Percentiles rank a stretch among this genome's conserved stretches.
These are phyloP conservation scores for Rhinocladiella similis DNA, from an alignment of 2,329 filamentous ascomycete genomes.

Conservation along the genomic window DNA sequence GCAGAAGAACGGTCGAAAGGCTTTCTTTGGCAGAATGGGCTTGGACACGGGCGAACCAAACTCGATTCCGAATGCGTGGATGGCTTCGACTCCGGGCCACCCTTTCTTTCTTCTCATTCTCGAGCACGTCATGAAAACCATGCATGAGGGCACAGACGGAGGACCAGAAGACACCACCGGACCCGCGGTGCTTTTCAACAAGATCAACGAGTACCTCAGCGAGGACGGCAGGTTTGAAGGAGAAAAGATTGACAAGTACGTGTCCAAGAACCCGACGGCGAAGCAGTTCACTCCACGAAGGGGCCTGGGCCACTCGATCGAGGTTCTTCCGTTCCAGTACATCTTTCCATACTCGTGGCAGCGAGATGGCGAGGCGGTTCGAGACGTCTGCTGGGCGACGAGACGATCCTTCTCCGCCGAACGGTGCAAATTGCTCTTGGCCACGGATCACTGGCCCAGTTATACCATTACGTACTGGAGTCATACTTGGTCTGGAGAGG, in stretches of 20 bases:
- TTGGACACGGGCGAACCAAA: slow-evolving; percentile 32
- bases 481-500: slow-evolving; percentile 26
- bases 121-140: slow-evolving; percentile 22
- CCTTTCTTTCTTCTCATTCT: slow-evolving; percentile 37
- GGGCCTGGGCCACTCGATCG: slow-evolving; percentile 23
- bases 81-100: slow-evolving; percentile 38
- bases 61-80: slow-evolving; percentile 42
- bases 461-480: slow-evolving; percentile 32
- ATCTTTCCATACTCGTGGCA: slow-evolving; percentile 31
- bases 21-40: slow-evolving; percentile 38
- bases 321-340: slow-evolving; percentile 25
- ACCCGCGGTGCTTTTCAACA: slow-evolving; percentile 24
- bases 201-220: slow-evolving; percentile 18
- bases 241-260: slow-evolving; percentile 21
- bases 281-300: slow-evolving; percentile 23
- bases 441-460: slow-evolving; percentile 26
- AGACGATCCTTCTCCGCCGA: slow-evolving; percentile 21
- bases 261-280: slow-evolving; percentile 24
- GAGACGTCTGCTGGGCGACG: slow-evolving; percentile 24
- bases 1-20: slow-evolving; percentile 23
- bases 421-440: slow-evolving; percentile 27
- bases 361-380: slow-evolving; percentile 26
- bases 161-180: slow-evolving; percentile 26
- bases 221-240: slow-evolving; percentile 13
- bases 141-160: slow-evolving; percentile 2